A percentile compares a stretch with the other conserved stretches of the same genome.
These are phyloP conservation scores for Exserohilum turcica DNA, from an alignment of 2,329 filamentous ascomycete species.

Conservation along the genomic window DNA sequence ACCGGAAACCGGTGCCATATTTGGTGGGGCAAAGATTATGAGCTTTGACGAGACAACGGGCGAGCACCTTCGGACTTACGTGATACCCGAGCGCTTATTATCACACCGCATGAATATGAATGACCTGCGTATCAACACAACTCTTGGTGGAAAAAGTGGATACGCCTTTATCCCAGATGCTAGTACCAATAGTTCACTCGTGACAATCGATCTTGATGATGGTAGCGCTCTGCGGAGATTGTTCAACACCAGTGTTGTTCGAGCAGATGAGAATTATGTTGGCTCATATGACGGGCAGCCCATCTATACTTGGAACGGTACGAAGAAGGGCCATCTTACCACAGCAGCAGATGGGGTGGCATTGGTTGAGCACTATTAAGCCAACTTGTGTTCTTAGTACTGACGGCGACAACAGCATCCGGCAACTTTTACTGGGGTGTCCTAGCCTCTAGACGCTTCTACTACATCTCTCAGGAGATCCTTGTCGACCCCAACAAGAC, in stretches of 20 bases:
- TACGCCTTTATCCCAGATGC: conserved; percentile 53
- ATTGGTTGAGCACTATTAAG: conserved; percentile 21
- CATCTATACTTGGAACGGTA: conserved; percentile 47
- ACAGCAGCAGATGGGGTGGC: conserved; percentile 49
- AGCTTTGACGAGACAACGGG: conserved; percentile 45
- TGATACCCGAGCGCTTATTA: conserved; percentile 44
- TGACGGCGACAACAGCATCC: conserved; percentile 26
- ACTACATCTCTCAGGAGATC: conserved; percentile 47
- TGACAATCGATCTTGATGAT: conserved; percentile 49
- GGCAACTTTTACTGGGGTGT: conserved; percentile 54
- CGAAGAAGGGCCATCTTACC: conserved; percentile 34
- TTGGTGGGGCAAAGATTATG: conserved; percentile 51
- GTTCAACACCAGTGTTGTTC: conserved; percentile 44
- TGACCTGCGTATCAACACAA: conserved; percentile 53
- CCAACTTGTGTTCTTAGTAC: background rate
- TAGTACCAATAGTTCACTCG: conserved; percentile 44
- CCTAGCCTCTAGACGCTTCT: conserved; percentile 49
- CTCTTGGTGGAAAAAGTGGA: conserved; percentile 44
- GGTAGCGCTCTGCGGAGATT: conserved; percentile 46
- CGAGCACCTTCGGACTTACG: conserved; percentile 45
- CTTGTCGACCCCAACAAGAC: conserved; percentile 40
- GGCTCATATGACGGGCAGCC: conserved; percentile 46
- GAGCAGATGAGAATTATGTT: conserved; percentile 49
- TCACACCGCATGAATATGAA: conserved; percentile 49
- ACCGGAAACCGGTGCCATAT: conserved; percentile 30